Evolutionary conservation across 306 rosid genomes (phyloP), one percentile per base, ranked within the genome.

Genomic region (Pterocarpus macrocarpus): DNA sequence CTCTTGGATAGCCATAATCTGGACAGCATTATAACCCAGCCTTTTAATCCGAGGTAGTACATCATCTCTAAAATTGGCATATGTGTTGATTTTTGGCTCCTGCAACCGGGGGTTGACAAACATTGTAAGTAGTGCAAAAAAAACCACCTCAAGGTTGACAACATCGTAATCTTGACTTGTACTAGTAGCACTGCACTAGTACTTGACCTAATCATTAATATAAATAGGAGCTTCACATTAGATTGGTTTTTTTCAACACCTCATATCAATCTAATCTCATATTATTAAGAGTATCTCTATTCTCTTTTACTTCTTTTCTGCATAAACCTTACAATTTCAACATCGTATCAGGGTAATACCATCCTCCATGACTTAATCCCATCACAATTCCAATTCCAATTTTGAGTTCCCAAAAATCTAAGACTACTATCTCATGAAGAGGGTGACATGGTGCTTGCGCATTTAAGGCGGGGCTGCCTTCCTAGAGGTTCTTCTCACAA

Each of bases 1-100:
- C 85, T 96, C 99, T 86, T 96, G 99, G 77, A 96, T 92, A 81
- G 99, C 99, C 99, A 96, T 96, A 79, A 96, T 91, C 90, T 96
- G 99, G 79, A 96, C 98, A 76, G 98, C 97, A 90, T 96, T 96
- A 83, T 96, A 96, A 70, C 99, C 99, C 82, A 96, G 99, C 76
- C 5, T 92, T 88, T 87, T 87, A 81, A 87, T 87, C 41, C 90
- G 90, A 62, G 87, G 90, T n/a, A 87, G 85, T 61, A 87, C 86
- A 38, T 96, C 97, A 80, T 93, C 99, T 87, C 99, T 91, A 67
- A 93, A 96, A 81, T 90, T 89, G 41, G 74, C 91, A 77, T 92
- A 96, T 7, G 98, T 82, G 87, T 90, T 96, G 65, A 96, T 93
- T 84, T 82, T 83, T 56, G 97, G 92, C 83, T 93, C 98, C 99